Conservation (phyloP, 345 rosid species). For the Citrus sinensis region DNA sequence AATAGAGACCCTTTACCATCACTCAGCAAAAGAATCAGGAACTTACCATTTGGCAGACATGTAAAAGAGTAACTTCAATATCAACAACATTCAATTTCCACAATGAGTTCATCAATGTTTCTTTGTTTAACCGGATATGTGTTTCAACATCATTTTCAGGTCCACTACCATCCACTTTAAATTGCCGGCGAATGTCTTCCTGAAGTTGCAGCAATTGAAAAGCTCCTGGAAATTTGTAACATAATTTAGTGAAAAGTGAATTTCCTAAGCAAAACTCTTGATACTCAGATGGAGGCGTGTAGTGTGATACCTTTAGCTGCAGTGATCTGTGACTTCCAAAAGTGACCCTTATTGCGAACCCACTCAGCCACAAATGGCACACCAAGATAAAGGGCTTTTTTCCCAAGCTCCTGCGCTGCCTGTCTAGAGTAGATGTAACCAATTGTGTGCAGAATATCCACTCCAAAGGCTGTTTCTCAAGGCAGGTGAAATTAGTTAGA, state of each 20-base stretch:
- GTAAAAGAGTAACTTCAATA: conserved; percentile 71
- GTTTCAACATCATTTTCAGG: conserved; percentile 66
- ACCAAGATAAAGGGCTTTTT: conserved; percentile 66
- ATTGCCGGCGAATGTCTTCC: conserved; percentile 62
- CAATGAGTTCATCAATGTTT: conserved; percentile 66
- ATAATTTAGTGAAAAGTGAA: neutral
- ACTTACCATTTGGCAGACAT: conserved; percentile 84
- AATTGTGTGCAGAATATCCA: conserved; percentile 49
- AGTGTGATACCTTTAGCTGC: conserved; percentile 57
- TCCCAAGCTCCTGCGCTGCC: conserved; percentile 71
- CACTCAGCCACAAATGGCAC: conserved; percentile 68
- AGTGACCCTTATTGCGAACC: conserved; percentile 71
- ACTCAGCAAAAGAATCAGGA: conserved; percentile 2
- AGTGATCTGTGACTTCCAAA: conserved; percentile 71
- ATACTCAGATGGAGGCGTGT: no score
- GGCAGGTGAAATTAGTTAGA: neutral
- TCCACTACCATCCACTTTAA: conserved; percentile 56
- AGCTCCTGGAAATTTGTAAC: conserved; percentile 51
- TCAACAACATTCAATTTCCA: conserved; percentile 96
- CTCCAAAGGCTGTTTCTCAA: conserved; percentile 50
- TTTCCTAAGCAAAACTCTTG: neutral
- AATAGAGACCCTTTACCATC: neutral
- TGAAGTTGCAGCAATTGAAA: conserved; percentile 89
- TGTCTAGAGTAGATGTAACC: conserved; percentile 63
- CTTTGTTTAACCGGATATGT: conserved; percentile 67